These are phyloP conservation scores for Pichia sp. DNA, from an alignment of 1,139 yeast genomes.

Conservation along the genomic window DNA sequence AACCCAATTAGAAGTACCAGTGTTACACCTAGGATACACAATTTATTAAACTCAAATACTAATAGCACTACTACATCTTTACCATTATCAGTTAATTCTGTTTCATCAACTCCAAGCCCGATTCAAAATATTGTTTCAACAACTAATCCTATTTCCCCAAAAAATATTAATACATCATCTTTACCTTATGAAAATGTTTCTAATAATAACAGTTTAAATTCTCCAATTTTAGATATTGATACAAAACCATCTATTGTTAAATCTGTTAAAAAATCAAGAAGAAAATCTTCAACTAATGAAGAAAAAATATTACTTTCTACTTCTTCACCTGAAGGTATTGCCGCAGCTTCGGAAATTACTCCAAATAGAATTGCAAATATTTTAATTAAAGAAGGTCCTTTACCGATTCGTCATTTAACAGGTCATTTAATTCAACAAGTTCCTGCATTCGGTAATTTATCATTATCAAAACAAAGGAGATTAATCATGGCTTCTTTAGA, in stretches of 20 bases:
- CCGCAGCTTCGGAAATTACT: constrained; percentile 82
- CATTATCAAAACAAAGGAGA: constrained; percentile 83
- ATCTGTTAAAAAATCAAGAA: constrained; percentile 20
- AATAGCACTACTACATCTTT: not conserved
- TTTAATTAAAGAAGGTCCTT: constrained; percentile 70
- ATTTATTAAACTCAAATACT: not conserved
- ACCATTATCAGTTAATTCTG: constrained; percentile 2
- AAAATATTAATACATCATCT: not conserved
- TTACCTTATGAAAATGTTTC: not conserved
- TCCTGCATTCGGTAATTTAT: constrained; percentile 70
- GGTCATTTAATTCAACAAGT: constrained; percentile 70
- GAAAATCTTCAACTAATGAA: constrained; percentile 20
- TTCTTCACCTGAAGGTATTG: constrained; percentile 81
- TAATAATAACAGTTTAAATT: not conserved
- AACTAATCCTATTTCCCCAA: not conserved
- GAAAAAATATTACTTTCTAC: constrained; percentile 50
- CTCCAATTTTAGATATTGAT: not conserved
- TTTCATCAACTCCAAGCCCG: constrained; percentile 8
- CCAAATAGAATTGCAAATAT: constrained; percentile 70
- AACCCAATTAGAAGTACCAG: not conserved
- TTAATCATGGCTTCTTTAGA: constrained; percentile 87
- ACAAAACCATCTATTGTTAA: constrained; percentile 1
- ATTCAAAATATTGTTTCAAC: constrained; percentile 1
- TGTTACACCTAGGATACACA: constrained; percentile 1
- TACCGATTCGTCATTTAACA: constrained; percentile 87